Conservation (phyloP, 441 rosid genomes). For the Raphanus hybrid region DNA sequence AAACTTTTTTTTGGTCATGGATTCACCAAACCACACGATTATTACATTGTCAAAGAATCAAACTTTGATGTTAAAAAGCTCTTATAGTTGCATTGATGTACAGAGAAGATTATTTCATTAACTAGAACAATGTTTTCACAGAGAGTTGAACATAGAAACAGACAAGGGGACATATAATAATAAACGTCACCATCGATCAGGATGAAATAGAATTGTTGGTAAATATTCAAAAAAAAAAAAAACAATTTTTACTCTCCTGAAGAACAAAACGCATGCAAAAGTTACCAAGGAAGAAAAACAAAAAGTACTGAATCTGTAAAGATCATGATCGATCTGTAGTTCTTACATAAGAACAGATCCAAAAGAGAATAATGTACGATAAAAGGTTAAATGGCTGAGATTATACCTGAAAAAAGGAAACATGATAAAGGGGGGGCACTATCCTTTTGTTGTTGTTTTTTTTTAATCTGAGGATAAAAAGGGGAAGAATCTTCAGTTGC, state of each 20-base stretch:
- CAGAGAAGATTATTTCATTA: no score
- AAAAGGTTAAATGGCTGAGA: not conserved
- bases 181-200: slow-evolving; percentile 31
- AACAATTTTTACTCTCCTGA: not conserved
- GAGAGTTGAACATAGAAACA: not conserved
- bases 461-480: slow-evolving; percentile 2
- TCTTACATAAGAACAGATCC: slow-evolving; percentile 25
- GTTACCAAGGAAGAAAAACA: no score
- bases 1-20: not conserved
- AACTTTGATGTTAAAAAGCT: not conserved
- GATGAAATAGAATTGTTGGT: not conserved
- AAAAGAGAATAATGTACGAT: not conserved
- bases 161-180: not conserved
- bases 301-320: no score
- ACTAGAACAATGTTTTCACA: not conserved
- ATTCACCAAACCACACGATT: not conserved
- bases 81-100: no score
- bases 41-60: slow-evolving; percentile 7
- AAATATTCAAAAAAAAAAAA: not conserved
- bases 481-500: slow-evolving; percentile 36
- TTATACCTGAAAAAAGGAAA: slow-evolving; percentile 35
- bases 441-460: slow-evolving; percentile 2
- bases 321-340: slow-evolving; percentile 20
- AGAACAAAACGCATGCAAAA: slow-evolving; percentile 31
- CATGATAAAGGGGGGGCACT: slow-evolving; percentile 33